Evolutionary conservation across 106 monocot species (phyloP), one percentile per base, ranked within the genome.

Genomic region (Iris macrosiphon): DNA sequence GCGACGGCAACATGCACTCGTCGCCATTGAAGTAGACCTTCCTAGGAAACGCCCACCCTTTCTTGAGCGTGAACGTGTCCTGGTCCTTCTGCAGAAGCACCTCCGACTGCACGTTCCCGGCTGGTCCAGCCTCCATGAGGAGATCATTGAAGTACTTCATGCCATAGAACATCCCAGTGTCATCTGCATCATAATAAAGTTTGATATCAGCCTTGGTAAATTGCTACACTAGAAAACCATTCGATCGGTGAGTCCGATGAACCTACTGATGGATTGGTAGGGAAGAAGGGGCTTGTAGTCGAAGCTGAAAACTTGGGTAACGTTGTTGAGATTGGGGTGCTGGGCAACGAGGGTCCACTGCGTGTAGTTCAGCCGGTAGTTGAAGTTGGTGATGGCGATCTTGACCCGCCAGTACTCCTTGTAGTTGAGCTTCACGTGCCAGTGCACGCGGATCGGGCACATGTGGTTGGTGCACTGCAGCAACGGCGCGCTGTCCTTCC

Each of bases 11-110:
- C 71, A 64, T 68, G 71, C 87, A 87, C 50, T 87, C 87, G 29
- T 87, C 82, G n/a, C 87, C 87, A 33, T 82, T 87, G 60, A 82
- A 87, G 82, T 87, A 87, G 6, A 87, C 82, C 43, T 82, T 82
- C 30, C 75, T 57, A 15, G 82, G 78, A 66, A 82, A 82, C 7
- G 74, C 87, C 87, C 87, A 87, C 10, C 87, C 81, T 68, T 87
- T 71, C 57, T 69, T 74, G 50, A 87, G 60, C 29, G 78, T 82
- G 52, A 87, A 82, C 4, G 81, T 72, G 17, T 69, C 26, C 10
- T 9, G 19, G 29, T 87, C 75, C 57, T 87, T 87, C 57, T 54
- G 65, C 15, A 87, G 53, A 2, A 87, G 75, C 12, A 87, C 57
- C 72, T 87, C 87, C 2, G 87, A 82, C 63, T 87, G 81, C 48